Evolutionary conservation across 75 land plant genomes (phyloP), one percentile per base, ranked within the genome.

Genomic region (Ceratopteris richardii): DNA sequence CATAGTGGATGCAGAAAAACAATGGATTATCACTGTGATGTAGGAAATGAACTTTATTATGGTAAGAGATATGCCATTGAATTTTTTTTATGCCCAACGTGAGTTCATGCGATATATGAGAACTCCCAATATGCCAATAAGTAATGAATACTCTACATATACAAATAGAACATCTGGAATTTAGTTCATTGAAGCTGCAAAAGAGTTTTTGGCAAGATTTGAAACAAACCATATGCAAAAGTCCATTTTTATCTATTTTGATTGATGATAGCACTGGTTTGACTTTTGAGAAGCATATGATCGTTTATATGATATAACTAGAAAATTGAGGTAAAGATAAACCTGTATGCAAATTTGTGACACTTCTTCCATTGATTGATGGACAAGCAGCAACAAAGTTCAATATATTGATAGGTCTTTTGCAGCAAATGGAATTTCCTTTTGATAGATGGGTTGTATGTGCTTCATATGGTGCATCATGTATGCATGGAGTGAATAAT

Each of bases 391-490:
- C 3, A 52, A 52, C 54, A 1, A 52, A 24, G 20, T 52, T 24
- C 25, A 28, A 52, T 52, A 4, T 1, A 3, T 23, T 26, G 54
- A 52, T 52, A 1, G 54, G 7, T 52, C 29, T 13, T 3, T 52
- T 52, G 14, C 14, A 23, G 4, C 1, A 14, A 52, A 52, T 26
- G 48, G 21, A 17, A n/a, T 46, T 46, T 2, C 4, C 14, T 5
- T 17, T 46, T 46, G 21, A 17, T 7, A 52, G 25, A 28, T 26
- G 18, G 28, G 25, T 52, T 52, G 54, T 25, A 22, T 52, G 22
- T 24, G 54, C 54, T 26, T 24, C 54, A 24, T 25, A 52, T 24
- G 54, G 54, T 26, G 54, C 54, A 26, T 52, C 24, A 52, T 52
- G 29, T 24, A 52, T 52, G 54, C 13, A 4, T 22, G 54, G 54